Conservation (phyloP, 2,329 filamentous ascomycete species). For the Penicillium sp. region DNA sequence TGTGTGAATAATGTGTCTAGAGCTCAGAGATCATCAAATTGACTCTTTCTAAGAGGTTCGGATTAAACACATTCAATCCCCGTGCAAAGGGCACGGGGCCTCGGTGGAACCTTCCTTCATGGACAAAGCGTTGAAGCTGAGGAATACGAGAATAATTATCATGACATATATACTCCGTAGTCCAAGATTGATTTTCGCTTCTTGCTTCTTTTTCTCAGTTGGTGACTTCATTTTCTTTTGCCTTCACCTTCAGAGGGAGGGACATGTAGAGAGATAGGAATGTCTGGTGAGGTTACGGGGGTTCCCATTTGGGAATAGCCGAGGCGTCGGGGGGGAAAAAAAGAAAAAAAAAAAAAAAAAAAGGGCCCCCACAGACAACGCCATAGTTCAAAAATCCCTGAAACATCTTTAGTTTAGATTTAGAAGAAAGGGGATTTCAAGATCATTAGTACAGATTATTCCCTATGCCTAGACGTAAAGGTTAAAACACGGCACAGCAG, state of each 20-base stretch:
- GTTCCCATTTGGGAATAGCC: background rate
- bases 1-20: background rate
- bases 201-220: background rate
- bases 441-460: no score
- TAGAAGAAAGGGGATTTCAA: no score
- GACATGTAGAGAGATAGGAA: background rate
- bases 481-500: background rate
- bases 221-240: background rate
- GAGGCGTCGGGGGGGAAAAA: background rate
- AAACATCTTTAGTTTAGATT: background rate
- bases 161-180: background rate
- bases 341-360: no score
- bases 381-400: background rate
- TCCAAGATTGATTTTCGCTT: background rate
- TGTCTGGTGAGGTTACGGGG: background rate
- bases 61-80: background rate
- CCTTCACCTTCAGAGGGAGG: background rate
- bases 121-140: slow-evolving; percentile 1
- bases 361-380: background rate
- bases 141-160: background rate
- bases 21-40: background rate
- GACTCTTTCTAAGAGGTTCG: background rate
- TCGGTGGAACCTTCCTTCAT: background rate
- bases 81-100: slow-evolving; percentile 1
- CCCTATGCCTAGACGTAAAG: no score